phyloP scores from a whole-genome alignment of 108 stramenopile genomes.

The Stephanodiscus triporus region DNA sequence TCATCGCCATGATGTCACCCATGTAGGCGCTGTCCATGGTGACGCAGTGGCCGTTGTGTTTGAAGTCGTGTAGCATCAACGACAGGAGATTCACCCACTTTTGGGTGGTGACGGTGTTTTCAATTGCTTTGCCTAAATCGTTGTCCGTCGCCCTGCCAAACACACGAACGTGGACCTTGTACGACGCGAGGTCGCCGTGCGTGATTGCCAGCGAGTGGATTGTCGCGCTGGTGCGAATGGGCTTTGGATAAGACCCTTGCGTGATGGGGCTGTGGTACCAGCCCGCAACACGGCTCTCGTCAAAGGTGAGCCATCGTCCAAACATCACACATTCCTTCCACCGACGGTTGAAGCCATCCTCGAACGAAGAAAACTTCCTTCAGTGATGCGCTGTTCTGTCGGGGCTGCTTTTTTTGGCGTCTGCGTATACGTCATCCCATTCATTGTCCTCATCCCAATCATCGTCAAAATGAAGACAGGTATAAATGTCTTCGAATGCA shows the following conservation, averaged over 20 bases:
- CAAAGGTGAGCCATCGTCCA: conserved; percentile 18
- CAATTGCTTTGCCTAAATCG: neutral
- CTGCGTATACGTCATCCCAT: neutral
- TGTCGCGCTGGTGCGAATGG: conserved; percentile 18
- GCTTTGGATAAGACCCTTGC: conserved; percentile 22
- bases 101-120: conserved; percentile 14
- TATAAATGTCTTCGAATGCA: conserved; percentile 15
- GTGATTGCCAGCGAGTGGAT: conserved; percentile 18
- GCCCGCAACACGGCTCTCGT: conserved; percentile 22
- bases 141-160: conserved; percentile 11
- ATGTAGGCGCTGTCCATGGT: conserved; percentile 28
- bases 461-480: conserved; percentile 19
- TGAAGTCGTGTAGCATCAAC: conserved; percentile 22
- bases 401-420: neutral
- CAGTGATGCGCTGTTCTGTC: conserved; percentile 1
- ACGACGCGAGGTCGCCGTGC: conserved; percentile 12
- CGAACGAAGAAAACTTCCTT: conserved; percentile 5
- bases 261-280: conserved; percentile 13
- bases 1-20: conserved; percentile 17
- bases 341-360: neutral
- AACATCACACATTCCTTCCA: conserved; percentile 6
- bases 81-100: conserved; percentile 25
- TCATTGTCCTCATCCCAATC: no score
- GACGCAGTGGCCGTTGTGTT: conserved; percentile 9
- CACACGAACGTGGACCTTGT: conserved; percentile 9